Base-by-base conservation (phyloP, 202 grass and related monocot species). In the Miscanthus sacchariflorus region DNA sequence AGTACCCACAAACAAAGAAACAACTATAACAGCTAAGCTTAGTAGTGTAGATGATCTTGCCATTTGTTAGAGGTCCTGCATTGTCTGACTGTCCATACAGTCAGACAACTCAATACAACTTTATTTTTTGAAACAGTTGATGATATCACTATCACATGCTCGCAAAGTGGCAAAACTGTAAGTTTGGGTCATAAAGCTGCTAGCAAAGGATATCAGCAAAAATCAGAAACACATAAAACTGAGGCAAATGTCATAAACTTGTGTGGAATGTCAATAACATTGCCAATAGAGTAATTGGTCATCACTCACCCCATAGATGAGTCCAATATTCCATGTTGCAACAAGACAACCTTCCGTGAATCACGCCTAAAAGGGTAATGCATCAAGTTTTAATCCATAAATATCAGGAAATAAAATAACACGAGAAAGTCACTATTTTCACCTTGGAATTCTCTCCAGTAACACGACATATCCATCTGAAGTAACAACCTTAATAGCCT, bases 311-410 rank as follows among this genome's bases (percentile, higher is more conserved):
- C 96, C 96, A 98, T 98, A 67, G 96, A 98, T 2, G 96, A 96
- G 82, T 98, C 96, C 88, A 98, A 36, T 90, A 98, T 94, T 72
- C 96, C 96, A 93, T 98, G 96, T 79, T 98, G 96, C 33, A 98
- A 81, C 74, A 94, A 81, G 54, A 96, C 96, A 78, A 96, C 94
- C 86, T 98, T 98, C 74, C 63, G 76, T 52, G 96, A 98, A 89
- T 96, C 96, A 84, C 78, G 92, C 94, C 96, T 98, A 69, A 77
- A 83, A 81, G 84, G 74, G 23, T 13, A 23, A 85, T 86, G 54
- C 33, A 81, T 88, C 83, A 88, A 78, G 58, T 81, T 25, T 59
- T 24, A 17, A 65, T 82, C 12, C 42, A 68, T 14, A 91, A 74
- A 33, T 40, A 83, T 35, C 24, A 6, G 43, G 70, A 90, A 93